Evolutionary conservation across 331 rosid species (phyloP), one percentile per base, ranked within the genome.

Genomic region (Cydonia oblonga): DNA sequence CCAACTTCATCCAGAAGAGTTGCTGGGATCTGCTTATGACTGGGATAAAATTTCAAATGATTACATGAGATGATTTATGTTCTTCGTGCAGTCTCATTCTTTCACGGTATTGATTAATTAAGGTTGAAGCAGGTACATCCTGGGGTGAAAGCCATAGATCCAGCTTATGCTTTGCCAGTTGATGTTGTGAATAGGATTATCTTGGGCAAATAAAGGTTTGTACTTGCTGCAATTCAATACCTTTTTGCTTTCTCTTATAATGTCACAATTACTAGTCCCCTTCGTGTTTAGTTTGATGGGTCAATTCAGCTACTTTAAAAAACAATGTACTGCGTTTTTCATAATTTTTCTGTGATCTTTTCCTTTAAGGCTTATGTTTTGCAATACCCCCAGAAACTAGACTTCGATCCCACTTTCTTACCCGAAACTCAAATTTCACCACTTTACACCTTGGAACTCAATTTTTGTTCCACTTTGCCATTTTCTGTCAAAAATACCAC

Each of bases 151-250:
- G 87, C 96, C 29, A 78, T 83, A 68, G 90, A 93, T 76, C 95
- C 92, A 70, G 88, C 96, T 60, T 87, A 87, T 80, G 97, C 96
- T 33, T 79, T 90, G 69, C 98, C 97, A 16, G 91, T 89, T 60
- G 92, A 87, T 25, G 91, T 81, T 60, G 90, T 87, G 67, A 84
- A 89, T 81, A 75, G 75, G 54, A 82, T 89, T 77, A 76, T 80
- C 80, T 73, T 90, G 16, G 70, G 63, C 22, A 86, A 71, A 73
- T 74, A 70, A 51, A 3, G 28, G n/a, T 18, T 49, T 51, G 26
- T n/a, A 16, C 66, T 64, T 44, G 33, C 19, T 23, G 56, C 33
- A 40, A 23, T 44, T 24, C 1, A 10, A 9, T 24, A 9, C 13
- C 56, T 62, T 49, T 49, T 18, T 49, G 54, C 54, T 15, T 46